A percentile compares a stretch with the other conserved stretches of the same genome.
Conservation (phyloP, 106 monocot species). For the Dioscorea zingiberensis region DNA sequence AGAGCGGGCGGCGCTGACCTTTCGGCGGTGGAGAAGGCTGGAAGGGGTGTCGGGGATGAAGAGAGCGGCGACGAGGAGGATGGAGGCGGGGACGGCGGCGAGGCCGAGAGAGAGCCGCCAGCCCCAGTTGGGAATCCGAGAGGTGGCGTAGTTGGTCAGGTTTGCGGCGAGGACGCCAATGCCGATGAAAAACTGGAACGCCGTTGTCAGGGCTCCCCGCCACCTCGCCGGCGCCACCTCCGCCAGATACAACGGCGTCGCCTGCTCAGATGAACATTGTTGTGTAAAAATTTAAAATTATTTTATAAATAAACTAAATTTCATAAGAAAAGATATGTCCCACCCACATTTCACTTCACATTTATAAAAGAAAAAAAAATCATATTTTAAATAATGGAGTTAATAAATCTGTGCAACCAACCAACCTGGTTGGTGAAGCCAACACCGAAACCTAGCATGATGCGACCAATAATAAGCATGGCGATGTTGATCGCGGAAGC, state of each 20-base stretch:
- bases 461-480: conserved; percentile 57
- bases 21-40: conserved; percentile 36
- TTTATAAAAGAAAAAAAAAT: too few relatives aligned
- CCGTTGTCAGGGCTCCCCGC: conserved; percentile 29
- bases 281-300: too few relatives aligned
- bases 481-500: conserved; percentile 31
- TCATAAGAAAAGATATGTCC: too few relatives aligned
- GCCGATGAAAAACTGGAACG: conserved; percentile 33
- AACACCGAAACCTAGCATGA: conserved; percentile 38
- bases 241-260: conserved; percentile 40
- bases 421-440: conserved; percentile 48
- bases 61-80: conserved; percentile 28
- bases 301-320: too few relatives aligned
- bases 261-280: too few relatives aligned
- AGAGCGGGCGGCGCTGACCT: conserved; percentile 1
- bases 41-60: conserved; percentile 49
- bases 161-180: conserved; percentile 28
- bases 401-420: neutral
- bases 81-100: conserved; percentile 28
- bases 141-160: conserved; percentile 22
- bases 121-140: conserved; percentile 22
- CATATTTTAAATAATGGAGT: too few relatives aligned
- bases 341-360: too few relatives aligned
- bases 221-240: conserved; percentile 38
- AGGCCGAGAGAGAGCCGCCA: conserved; percentile 55